Evolutionary conservation across 192 early-diverging fungal species (phyloP).

Genomic region (Coemansia sp.): DNA sequence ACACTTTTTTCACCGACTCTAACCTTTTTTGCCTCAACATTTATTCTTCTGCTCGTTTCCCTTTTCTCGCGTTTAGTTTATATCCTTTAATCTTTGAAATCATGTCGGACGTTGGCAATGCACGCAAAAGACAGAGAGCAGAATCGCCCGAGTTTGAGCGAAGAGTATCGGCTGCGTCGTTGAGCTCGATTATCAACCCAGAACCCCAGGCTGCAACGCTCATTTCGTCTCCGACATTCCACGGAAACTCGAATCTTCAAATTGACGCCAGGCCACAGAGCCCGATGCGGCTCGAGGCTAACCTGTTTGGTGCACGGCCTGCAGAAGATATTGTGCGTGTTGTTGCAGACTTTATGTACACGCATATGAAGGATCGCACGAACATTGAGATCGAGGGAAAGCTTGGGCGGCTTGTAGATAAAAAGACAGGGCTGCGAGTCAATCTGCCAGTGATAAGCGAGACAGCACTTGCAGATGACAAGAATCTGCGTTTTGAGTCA

Average conservation of each 20-base stretch:
- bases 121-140: slow-evolving; percentile 40
- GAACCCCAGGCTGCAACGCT: slow-evolving; percentile 28
- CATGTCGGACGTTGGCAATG: slow-evolving; percentile 15
- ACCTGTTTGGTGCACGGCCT: slow-evolving; percentile 62
- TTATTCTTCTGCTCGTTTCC: too few relatives aligned
- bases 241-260: background rate
- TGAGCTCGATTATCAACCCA: slow-evolving; percentile 43
- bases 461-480: slow-evolving; percentile 50
- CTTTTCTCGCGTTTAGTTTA: too few relatives aligned
- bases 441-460: slow-evolving; percentile 62
- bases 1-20: slow-evolving; percentile 4
- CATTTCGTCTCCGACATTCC: slow-evolving; percentile 29
- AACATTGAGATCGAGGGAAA: slow-evolving; percentile 82
- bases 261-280: slow-evolving; percentile 17
- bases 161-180: slow-evolving; percentile 44
- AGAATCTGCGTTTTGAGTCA: slow-evolving; percentile 65
- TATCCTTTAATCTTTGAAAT: too few relatives aligned
- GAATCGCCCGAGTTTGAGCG: slow-evolving; percentile 35
- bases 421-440: slow-evolving; percentile 57
- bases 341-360: slow-evolving; percentile 64
- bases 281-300: slow-evolving; percentile 53
- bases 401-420: slow-evolving; percentile 76
- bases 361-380: slow-evolving; percentile 51
- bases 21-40: slow-evolving; percentile 1
- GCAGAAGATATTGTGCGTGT: slow-evolving; percentile 61